Conservation (phyloP, 2,329 filamentous ascomycete species). For the Fusarium paranaense region DNA sequence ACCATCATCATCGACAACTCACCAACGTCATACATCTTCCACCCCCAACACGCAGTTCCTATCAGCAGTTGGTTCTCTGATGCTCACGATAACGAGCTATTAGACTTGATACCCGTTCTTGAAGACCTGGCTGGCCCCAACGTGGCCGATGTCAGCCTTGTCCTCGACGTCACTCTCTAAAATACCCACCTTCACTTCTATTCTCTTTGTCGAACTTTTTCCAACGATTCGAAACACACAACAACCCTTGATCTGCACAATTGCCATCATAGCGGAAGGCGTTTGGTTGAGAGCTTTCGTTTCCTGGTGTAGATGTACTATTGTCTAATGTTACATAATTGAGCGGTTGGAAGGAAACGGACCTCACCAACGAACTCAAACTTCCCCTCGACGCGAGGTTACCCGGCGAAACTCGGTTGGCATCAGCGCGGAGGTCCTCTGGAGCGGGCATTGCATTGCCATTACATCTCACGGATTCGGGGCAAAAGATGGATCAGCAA, state of each 20-base stretch:
- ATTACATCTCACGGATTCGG: slow-evolving; percentile 49
- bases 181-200: slow-evolving; percentile 48
- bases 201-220: slow-evolving; percentile 47
- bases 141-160: slow-evolving; percentile 95
- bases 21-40: slow-evolving; percentile 99
- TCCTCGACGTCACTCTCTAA: slow-evolving; percentile 89
- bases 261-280: slow-evolving; percentile 66
- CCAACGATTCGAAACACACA: slow-evolving; percentile 45
- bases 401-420: slow-evolving; percentile 30
- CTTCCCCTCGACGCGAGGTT: slow-evolving; percentile 39
- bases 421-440: slow-evolving; percentile 32
- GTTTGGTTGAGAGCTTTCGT: slow-evolving; percentile 63
- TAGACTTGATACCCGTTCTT: slow-evolving; percentile 97
- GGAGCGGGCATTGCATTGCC: slow-evolving; percentile 45
- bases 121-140: slow-evolving; percentile 92
- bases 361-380: slow-evolving; percentile 38
- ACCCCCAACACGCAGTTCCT: slow-evolving; percentile 97
- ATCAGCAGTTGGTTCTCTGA: slow-evolving; percentile 99
- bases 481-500: slow-evolving; percentile 46
- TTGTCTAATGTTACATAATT: slow-evolving; percentile 64
- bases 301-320: slow-evolving; percentile 64
- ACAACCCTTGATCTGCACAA: slow-evolving; percentile 50
- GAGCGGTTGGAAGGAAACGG: slow-evolving; percentile 40
- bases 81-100: slow-evolving; percentile 97
- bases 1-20: slow-evolving; percentile 99